These are phyloP conservation scores for Leucocoprinus birnbaumii DNA, from an alignment of 768 basidiomycete genomes.

Conservation along the genomic window DNA sequence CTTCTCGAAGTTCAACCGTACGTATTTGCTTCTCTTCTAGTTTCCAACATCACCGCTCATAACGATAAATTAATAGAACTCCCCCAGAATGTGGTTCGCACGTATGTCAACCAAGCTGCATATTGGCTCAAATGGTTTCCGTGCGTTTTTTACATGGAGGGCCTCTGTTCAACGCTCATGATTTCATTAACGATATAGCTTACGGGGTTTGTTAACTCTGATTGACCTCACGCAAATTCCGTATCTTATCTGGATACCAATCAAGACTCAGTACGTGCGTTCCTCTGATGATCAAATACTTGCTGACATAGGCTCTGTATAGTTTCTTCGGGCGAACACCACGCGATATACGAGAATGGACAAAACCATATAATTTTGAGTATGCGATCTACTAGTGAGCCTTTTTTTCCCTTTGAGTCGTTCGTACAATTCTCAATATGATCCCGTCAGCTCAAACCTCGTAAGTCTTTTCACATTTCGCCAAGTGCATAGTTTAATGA, in stretches of 20 bases:
- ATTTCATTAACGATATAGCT: constrained; percentile 28
- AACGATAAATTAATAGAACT: constrained; percentile 37
- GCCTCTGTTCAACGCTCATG: background rate
- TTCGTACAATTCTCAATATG: background rate
- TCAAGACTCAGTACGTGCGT: constrained; percentile 56
- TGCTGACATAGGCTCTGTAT: background rate
- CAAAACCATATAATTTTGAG: constrained; percentile 72
- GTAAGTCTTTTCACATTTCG: constrained; percentile 16
- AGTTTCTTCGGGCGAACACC: constrained; percentile 74
- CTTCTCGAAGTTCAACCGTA: constrained; percentile 28
- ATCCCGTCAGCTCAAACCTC: constrained; percentile 23
- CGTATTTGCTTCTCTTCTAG: constrained; percentile 11
- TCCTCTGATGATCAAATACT: too few relatives aligned
- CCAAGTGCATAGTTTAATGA: background rate
- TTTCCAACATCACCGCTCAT: background rate
- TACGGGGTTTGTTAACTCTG: constrained; percentile 79
- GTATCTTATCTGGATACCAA: constrained; percentile 67
- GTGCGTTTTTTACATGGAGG: constrained; percentile 29
- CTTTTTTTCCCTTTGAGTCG: background rate
- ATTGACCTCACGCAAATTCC: constrained; percentile 63
- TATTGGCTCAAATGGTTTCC: constrained; percentile 86
- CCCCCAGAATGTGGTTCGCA: constrained; percentile 61
- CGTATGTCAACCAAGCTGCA: constrained; percentile 78
- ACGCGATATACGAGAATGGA: constrained; percentile 75
- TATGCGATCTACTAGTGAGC: constrained; percentile 67